These are phyloP conservation scores for Fusarium sp. DNA, from an alignment of 2,329 filamentous ascomycete genomes.

Conservation along the genomic window DNA sequence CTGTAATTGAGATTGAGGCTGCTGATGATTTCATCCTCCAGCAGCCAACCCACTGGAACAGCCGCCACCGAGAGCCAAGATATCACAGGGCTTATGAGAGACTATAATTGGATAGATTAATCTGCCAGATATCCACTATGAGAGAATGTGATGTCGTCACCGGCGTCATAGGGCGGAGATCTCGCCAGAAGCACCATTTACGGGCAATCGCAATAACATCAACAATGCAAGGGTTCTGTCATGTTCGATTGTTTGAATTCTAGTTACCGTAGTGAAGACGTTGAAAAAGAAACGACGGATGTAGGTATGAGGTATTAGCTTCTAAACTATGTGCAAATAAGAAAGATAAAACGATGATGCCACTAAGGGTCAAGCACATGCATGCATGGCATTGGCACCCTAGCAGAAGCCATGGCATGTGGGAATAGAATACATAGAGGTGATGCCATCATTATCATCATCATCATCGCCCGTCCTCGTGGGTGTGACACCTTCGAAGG, in stretches of 20 bases:
- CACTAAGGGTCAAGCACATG: constrained; percentile 20
- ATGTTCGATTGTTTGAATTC: constrained; percentile 6
- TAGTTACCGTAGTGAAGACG: not conserved
- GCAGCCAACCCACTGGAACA: constrained; percentile 37
- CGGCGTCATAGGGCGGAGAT: constrained; percentile 47
- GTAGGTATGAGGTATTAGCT: constrained; percentile 25
- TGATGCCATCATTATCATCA: constrained; percentile 39
- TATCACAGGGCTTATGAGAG: not conserved
- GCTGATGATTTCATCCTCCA: constrained; percentile 31
- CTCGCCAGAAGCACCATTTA: constrained; percentile 32
- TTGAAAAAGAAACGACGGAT: constrained; percentile 14
- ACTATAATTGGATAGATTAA: constrained; percentile 20
- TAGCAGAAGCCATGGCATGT: constrained; percentile 16
- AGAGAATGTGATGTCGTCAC: constrained; percentile 44
- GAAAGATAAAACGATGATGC: constrained; percentile 32
- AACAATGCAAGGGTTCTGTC: constrained; percentile 22
- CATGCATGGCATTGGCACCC: constrained; percentile 16
- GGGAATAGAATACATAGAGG: constrained; percentile 1
- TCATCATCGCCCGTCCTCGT: constrained; percentile 8
- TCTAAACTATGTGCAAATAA: constrained; percentile 9
- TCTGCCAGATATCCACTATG: constrained; percentile 12
- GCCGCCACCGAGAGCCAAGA: constrained; percentile 34
- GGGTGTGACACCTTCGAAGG: constrained; percentile 17
- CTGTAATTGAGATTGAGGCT: constrained; percentile 7
- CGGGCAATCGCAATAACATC: not conserved